These are phyloP conservation scores for Colletotrichum viniferum DNA, from an alignment of 2,329 filamentous ascomycete species.

Conservation along the genomic window DNA sequence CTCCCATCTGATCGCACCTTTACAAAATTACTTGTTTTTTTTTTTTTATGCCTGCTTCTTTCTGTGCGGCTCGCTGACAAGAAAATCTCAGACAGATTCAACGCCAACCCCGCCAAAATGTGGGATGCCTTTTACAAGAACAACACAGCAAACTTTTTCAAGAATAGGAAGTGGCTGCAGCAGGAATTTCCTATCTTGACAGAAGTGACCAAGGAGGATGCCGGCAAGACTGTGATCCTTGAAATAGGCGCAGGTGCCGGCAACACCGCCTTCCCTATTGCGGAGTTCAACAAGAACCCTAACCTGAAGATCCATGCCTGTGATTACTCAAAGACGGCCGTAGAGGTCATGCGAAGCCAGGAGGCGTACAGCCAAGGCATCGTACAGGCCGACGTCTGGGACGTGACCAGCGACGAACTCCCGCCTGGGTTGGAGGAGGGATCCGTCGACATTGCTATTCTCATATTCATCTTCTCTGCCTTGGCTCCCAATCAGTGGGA, in stretches of 20 bases:
- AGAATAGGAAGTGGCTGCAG: constrained; percentile 94
- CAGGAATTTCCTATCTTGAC: constrained; percentile 94
- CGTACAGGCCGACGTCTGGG: constrained; percentile 95
- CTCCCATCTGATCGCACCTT: constrained; percentile 69
- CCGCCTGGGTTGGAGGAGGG: constrained; percentile 78
- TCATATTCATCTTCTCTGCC: constrained; percentile 98
- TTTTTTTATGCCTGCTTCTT: constrained; percentile 14
- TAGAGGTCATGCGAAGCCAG: constrained; percentile 87
- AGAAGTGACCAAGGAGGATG: constrained; percentile 72
- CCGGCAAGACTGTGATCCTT: constrained; percentile 73
- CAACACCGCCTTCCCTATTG: constrained; percentile 93
- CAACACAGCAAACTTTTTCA: constrained; percentile 97
- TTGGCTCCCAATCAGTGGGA: constrained; percentile 85
- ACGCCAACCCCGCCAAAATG: constrained; percentile 89
- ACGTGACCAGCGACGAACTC: constrained; percentile 74
- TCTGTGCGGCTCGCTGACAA: constrained; percentile 41
- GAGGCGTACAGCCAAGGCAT: constrained; percentile 73
- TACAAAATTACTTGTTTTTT: constrained; percentile 3
- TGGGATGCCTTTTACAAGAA: constrained; percentile 99
- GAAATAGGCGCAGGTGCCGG: constrained; percentile 96
- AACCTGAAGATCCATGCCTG: constrained; percentile 87
- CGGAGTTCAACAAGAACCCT: constrained; percentile 83
- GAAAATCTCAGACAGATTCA: constrained; percentile 72
- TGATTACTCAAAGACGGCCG: constrained; percentile 94
- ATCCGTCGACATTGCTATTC: constrained; percentile 88